Evolutionary conservation across 2,329 filamentous ascomycete species (phyloP), one percentile per base, ranked within the genome.

Genomic region (Myrmaecium sp.): DNA sequence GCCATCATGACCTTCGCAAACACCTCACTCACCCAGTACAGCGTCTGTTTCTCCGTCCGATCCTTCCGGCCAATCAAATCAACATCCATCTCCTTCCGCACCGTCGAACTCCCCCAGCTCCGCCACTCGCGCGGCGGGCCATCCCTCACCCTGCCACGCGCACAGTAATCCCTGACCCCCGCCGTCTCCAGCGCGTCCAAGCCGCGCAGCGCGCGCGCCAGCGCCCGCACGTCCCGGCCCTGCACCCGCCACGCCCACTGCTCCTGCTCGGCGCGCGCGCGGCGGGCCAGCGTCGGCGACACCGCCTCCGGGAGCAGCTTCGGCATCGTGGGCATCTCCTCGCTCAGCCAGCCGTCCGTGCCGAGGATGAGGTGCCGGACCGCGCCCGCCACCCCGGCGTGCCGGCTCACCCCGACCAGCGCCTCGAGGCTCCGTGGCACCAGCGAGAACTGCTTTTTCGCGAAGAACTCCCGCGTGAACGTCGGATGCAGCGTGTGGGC

Each of bases 361-460:
- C 56, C 55, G 25, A 71, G 59, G 36, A 68, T 59, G 36, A 69
- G 55, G 36, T 54, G 49, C 5, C 39, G 62, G 52, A 43, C 63
- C 33, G 39, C 46, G 28, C 44, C 36, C 6, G 47, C 44, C 2
- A 58, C 40, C 17, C 42, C 47, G 17, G 35, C 37, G 31, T 57
- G 47, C 21, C 49, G 44, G 7, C 52, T 47, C 25, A 58, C 57
- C 24, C 49, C 49, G 18, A 55, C 30, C 8, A 74, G 52, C 0
- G 60, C 53, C 28, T 64, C 55, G 6, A 75, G 49, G 37, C 70
- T 75, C 35, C 56, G 49, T 17, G 64, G 52, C 2, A 60, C 62
- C 29, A 74, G 40, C 64, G 73, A 71, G 47, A 76, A 77, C 40
- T 76, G 70, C 38, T 64, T 67, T 43, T 69, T 69, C 26, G 52